These are phyloP conservation scores for Paramyrothecium roridum DNA, from an alignment of 2,329 filamentous ascomycete genomes.

Conservation along the genomic window DNA sequence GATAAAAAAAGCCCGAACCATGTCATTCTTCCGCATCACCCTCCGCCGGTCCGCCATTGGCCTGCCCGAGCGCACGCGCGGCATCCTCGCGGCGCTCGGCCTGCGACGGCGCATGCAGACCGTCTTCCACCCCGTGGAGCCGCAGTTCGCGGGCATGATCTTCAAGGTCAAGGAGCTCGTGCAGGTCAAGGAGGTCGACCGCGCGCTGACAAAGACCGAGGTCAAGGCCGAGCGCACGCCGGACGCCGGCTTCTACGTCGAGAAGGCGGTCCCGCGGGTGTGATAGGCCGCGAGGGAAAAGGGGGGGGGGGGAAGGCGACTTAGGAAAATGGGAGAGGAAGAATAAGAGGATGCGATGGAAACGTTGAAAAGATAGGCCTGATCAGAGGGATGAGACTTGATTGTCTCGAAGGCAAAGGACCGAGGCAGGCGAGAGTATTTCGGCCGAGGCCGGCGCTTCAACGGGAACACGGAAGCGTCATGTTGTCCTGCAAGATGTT, in stretches of 20 bases:
- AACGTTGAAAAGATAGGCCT: no score
- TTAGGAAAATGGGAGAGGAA: background rate
- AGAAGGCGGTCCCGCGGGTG: constrained; percentile 45
- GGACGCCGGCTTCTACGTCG: constrained; percentile 76
- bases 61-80: constrained; percentile 73
- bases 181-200: constrained; percentile 72
- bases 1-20: constrained; percentile 28
- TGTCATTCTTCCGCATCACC: constrained; percentile 88
- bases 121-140: constrained; percentile 83
- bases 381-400: no score
- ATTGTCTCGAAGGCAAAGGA: no score
- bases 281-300: background rate
- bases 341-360: background rate
- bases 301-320: background rate
- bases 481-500: background rate
- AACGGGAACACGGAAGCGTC: background rate
- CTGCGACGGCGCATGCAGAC: constrained; percentile 81
- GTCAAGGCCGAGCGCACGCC: constrained; percentile 70
- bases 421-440: background rate
- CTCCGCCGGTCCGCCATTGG: constrained; percentile 88
- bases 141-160: constrained; percentile 83
- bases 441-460: background rate
- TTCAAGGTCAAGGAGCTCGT: constrained; percentile 94
- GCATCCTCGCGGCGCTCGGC: constrained; percentile 80
- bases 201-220: constrained; percentile 60